phyloP scores from a whole-genome alignment of 305 asterid genomes.

The Fraxinus xanthoxyloides region DNA sequence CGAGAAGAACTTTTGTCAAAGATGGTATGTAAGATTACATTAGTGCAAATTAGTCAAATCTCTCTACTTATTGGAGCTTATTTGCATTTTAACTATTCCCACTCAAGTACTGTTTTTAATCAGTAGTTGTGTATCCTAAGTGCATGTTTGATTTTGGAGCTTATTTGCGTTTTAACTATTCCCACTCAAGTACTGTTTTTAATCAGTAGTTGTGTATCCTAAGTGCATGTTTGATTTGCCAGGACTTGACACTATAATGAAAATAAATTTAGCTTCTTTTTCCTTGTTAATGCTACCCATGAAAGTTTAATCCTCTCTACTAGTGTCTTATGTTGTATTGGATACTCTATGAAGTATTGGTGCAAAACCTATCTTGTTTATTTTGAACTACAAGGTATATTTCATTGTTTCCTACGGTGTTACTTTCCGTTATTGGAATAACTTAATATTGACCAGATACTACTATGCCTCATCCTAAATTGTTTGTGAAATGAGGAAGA shows the following conservation, averaged over 20 bases:
- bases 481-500: background rate
- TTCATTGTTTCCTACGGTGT: background rate
- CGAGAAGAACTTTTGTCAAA: conserved; percentile 52
- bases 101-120: background rate
- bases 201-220: background rate
- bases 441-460: background rate
- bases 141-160: background rate
- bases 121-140: background rate
- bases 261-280: background rate
- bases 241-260: background rate
- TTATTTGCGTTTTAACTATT: background rate
- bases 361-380: background rate
- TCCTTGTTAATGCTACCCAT: background rate
- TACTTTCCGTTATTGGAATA: background rate
- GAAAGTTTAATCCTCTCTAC: background rate
- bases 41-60: background rate
- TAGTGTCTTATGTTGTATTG: background rate
- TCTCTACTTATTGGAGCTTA: background rate
- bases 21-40: conserved; percentile 32
- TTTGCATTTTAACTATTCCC: background rate
- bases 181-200: background rate
- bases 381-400: background rate
- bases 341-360: background rate
- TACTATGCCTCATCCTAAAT: background rate
- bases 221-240: background rate